Evolutionary conservation across 1,284 basidiomycete genomes (phyloP).

Genomic region (Apiotrichum gamsii): DNA sequence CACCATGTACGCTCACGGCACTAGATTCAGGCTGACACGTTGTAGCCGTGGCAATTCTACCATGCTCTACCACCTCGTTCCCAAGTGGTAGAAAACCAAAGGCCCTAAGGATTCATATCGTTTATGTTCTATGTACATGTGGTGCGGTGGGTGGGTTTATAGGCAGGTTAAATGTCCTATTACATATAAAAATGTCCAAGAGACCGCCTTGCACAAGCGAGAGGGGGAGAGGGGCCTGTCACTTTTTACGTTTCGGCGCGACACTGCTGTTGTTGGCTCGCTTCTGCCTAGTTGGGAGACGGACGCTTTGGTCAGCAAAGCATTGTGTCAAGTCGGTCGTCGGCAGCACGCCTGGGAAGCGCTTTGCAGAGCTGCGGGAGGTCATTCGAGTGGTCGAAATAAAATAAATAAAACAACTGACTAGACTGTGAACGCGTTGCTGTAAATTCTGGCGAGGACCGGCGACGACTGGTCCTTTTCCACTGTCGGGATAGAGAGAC

Average conservation of each 20-base stretch:
- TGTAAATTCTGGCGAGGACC: conserved; percentile 74
- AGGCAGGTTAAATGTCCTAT: background rate
- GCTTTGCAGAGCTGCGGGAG: conserved; percentile 71
- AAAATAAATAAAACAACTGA: too few relatives aligned
- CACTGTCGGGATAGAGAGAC: conserved; percentile 3
- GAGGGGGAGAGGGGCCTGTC: background rate
- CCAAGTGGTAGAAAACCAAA: too few relatives aligned
- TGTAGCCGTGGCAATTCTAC: too few relatives aligned
- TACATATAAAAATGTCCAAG: too few relatives aligned
- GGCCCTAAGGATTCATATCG: too few relatives aligned
- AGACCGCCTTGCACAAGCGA: too few relatives aligned
- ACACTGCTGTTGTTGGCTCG: conserved; percentile 5
- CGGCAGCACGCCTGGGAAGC: conserved; percentile 88
- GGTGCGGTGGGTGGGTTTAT: background rate
- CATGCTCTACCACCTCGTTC: too few relatives aligned
- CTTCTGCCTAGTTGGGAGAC: conserved; percentile 57
- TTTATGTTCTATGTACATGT: too few relatives aligned
- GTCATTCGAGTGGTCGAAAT: too few relatives aligned
- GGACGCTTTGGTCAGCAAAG: conserved; percentile 86
- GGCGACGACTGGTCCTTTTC: conserved; percentile 44
- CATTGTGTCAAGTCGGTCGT: conserved; percentile 82
- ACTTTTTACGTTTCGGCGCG: conserved; percentile 10
- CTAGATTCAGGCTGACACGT: too few relatives aligned
- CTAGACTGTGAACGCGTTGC: conserved; percentile 81
- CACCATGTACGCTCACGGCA: too few relatives aligned